Evolutionary conservation across 805 yeast genomes (phyloP).

Genomic region (Nakazawaea anatomiae): DNA sequence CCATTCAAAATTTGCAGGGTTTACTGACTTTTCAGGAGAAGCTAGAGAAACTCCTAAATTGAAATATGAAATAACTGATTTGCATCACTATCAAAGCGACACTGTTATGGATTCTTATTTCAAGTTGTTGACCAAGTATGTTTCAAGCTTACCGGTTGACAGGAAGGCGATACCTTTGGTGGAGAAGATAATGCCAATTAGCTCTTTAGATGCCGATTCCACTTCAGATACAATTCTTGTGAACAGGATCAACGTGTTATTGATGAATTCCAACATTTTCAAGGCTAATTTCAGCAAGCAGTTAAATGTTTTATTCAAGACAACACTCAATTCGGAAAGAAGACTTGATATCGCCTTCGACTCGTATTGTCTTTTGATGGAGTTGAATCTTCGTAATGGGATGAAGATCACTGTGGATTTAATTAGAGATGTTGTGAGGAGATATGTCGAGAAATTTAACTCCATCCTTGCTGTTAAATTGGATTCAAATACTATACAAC

Average conservation of each 20-base stretch:
- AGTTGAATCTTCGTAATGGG: neutral
- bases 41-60: neutral
- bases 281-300: constrained; percentile 18
- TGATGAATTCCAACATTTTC: constrained; percentile 23
- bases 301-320: constrained; percentile 1
- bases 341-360: constrained; percentile 1
- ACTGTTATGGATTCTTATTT: constrained; percentile 26
- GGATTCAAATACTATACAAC: neutral
- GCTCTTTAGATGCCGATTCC: constrained; percentile 16
- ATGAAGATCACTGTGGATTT: neutral
- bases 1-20: neutral
- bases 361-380: neutral
- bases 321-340: neutral
- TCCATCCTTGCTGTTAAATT: neutral
- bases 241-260: constrained; percentile 23
- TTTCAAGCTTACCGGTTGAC: constrained; percentile 9
- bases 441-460: constrained; percentile 1
- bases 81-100: constrained; percentile 17
- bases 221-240: constrained; percentile 14
- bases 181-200: constrained; percentile 28
- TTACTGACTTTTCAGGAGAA: neutral
- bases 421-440: neutral
- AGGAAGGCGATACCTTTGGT: constrained; percentile 16
- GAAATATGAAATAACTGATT: neutral
- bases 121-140: constrained; percentile 20